Percentiles rank a stretch among this genome's conserved stretches.
Evolutionary conservation across 371 early-diverging fungal genomes (phyloP).

Genomic region (Mortierella sp.): DNA sequence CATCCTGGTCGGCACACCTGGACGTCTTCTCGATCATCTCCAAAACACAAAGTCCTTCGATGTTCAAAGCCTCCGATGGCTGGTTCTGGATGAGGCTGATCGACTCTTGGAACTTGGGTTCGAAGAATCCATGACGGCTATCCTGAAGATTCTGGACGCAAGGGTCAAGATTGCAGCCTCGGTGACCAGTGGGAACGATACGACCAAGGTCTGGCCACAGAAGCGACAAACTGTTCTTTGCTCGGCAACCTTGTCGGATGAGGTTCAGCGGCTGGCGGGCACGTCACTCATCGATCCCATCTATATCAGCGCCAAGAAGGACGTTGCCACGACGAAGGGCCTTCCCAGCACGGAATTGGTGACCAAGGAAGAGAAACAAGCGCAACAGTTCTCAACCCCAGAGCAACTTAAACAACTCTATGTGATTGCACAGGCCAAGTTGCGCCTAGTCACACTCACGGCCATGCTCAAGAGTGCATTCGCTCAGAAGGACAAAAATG

Average conservation of each 20-base stretch:
- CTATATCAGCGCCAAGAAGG: slow-evolving; percentile 63
- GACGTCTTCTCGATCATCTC: slow-evolving; percentile 96
- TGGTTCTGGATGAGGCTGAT: slow-evolving; percentile 99
- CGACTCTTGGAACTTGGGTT: slow-evolving; percentile 97
- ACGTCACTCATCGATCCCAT: slow-evolving; percentile 79
- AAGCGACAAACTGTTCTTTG: slow-evolving; percentile 89
- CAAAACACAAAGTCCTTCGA: slow-evolving; percentile 86
- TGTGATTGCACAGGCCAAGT: slow-evolving; percentile 87
- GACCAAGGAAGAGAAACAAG: slow-evolving; percentile 55
- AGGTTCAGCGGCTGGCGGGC: slow-evolving; percentile 87
- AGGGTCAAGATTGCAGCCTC: slow-evolving; percentile 51
- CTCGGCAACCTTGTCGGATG: slow-evolving; percentile 91
- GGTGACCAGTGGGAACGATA: slow-evolving; percentile 44
- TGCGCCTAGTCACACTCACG: slow-evolving; percentile 87
- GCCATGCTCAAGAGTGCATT: slow-evolving; percentile 72
- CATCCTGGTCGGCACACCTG: slow-evolving; percentile 97
- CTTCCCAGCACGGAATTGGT: slow-evolving; percentile 49
- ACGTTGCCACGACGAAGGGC: slow-evolving; percentile 33
- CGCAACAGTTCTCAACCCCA: slow-evolving; percentile 69
- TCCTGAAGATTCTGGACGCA: slow-evolving; percentile 75
- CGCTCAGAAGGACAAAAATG: slow-evolving; percentile 56
- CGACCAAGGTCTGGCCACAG: slow-evolving; percentile 68
- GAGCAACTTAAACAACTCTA: slow-evolving; percentile 89
- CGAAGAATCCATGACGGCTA: slow-evolving; percentile 91
- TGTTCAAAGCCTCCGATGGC: slow-evolving; percentile 81